Conservation (phyloP, 2,329 filamentous ascomycete species). For the Sporothrix curviconia region DNA sequence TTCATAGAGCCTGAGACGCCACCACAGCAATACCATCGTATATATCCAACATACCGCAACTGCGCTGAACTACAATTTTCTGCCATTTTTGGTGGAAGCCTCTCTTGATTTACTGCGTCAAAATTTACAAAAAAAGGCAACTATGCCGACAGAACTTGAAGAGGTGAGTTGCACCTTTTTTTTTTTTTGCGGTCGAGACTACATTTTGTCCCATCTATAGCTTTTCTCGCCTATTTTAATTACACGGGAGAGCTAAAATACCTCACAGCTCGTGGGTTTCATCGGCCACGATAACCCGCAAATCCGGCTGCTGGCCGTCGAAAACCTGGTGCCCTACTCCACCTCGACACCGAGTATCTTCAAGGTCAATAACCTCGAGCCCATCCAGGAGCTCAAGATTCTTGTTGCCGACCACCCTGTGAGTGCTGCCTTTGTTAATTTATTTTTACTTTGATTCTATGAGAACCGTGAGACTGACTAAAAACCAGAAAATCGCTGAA, state of each 20-base stretch:
- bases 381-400: slow-evolving; percentile 81
- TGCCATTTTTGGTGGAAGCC: no score
- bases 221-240: no score
- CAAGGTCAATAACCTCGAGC: slow-evolving; percentile 70
- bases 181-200: not conserved
- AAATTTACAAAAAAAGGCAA: no score
- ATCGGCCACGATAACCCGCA: slow-evolving; percentile 87
- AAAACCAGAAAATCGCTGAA: slow-evolving; percentile 71
- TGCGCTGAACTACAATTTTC: no score
- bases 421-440: slow-evolving; percentile 35
- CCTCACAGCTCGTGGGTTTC: slow-evolving; percentile 83
- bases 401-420: slow-evolving; percentile 78
- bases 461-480: not conserved
- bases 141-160: slow-evolving; percentile 70
- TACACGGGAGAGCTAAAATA: no score
- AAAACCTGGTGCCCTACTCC: slow-evolving; percentile 81
- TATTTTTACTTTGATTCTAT: slow-evolving; percentile 10
- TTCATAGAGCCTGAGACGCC: not conserved
- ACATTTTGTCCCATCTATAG: no score
- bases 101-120: no score
- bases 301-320: slow-evolving; percentile 76
- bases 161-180: slow-evolving; percentile 45
- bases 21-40: no score
- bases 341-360: slow-evolving; percentile 69
- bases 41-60: no score